Evolutionary conservation across 805 yeast genomes (phyloP).

Genomic region (Deakozyma indianensis): DNA sequence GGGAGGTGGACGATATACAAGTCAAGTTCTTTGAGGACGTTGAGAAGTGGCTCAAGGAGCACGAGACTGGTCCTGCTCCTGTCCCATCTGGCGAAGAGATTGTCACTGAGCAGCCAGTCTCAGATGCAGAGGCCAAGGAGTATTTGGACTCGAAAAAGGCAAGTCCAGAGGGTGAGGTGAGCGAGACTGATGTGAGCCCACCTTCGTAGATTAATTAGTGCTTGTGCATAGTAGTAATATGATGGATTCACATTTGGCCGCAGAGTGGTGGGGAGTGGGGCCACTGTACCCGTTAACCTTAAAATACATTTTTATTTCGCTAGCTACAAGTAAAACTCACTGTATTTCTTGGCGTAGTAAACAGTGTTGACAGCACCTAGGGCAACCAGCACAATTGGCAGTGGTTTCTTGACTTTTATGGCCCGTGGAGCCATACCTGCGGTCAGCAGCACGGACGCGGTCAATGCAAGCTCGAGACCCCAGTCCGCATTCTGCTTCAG

Average conservation of each 20-base stretch:
- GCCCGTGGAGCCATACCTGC: slow-evolving; percentile 67
- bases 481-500: slow-evolving; percentile 56
- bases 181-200: background rate
- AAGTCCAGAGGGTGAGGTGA: background rate
- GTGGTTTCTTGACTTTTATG: slow-evolving; percentile 48
- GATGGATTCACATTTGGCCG: no score
- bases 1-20: slow-evolving; percentile 8
- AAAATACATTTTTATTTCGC: no score
- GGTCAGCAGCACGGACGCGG: slow-evolving; percentile 49
- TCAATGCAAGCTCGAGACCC: slow-evolving; percentile 72
- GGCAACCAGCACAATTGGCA: slow-evolving; percentile 51
- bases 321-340: slow-evolving; percentile 42
- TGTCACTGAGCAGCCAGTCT: background rate
- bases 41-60: slow-evolving; percentile 11
- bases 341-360: slow-evolving; percentile 64
- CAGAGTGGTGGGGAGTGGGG: no score
- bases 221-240: no score
- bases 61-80: background rate
- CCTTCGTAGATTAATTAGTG: background rate
- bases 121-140: background rate
- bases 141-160: background rate
- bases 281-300: no score
- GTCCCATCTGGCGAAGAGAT: background rate
- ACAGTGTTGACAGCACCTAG: slow-evolving; percentile 50
- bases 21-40: slow-evolving; percentile 8